Evolutionary conservation across 345 rosid genomes (phyloP).

Genomic region (Raphanus sativus): DNA sequence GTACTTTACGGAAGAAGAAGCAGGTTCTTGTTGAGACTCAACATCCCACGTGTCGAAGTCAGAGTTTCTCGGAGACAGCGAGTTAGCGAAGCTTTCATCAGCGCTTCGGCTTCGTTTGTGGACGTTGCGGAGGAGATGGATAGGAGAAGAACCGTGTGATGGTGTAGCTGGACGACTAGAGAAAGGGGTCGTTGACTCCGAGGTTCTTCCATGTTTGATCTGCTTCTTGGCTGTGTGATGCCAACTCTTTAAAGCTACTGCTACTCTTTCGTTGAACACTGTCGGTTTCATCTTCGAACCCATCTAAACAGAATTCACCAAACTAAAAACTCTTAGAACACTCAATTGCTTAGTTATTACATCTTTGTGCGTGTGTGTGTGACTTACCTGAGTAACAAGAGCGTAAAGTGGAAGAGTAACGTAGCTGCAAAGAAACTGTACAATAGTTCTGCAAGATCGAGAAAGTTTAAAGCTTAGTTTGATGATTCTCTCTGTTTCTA

Average conservation of each 20-base stretch:
- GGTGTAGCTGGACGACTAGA: conserved; percentile 72
- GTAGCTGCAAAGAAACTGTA: conserved; percentile 88
- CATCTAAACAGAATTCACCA: conserved; percentile 50
- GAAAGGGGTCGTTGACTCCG: conserved; percentile 49
- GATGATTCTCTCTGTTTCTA: no score
- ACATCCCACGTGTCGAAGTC: conserved; percentile 35
- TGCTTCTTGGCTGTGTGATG: conserved; percentile 74
- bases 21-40: conserved; percentile 30
- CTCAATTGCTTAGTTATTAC: background rate
- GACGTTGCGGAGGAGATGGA: conserved; percentile 52
- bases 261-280: conserved; percentile 72
- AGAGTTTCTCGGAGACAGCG: conserved; percentile 30
- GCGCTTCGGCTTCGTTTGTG: conserved; percentile 37
- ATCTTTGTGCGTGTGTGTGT: background rate
- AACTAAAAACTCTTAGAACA: background rate
- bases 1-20: conserved; percentile 10
- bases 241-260: conserved; percentile 68
- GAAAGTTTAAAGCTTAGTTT: no score
- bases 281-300: conserved; percentile 90
- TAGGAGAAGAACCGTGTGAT: conserved; percentile 55
- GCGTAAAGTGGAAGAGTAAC: conserved; percentile 96
- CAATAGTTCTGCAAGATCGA: conserved; percentile 50
- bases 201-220: conserved; percentile 53
- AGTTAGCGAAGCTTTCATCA: conserved; percentile 18
- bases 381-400: conserved; percentile 77